Base-by-base conservation (phyloP, 2,329 filamentous ascomycete genomes). In the Teratosphaeria viscida region DNA sequence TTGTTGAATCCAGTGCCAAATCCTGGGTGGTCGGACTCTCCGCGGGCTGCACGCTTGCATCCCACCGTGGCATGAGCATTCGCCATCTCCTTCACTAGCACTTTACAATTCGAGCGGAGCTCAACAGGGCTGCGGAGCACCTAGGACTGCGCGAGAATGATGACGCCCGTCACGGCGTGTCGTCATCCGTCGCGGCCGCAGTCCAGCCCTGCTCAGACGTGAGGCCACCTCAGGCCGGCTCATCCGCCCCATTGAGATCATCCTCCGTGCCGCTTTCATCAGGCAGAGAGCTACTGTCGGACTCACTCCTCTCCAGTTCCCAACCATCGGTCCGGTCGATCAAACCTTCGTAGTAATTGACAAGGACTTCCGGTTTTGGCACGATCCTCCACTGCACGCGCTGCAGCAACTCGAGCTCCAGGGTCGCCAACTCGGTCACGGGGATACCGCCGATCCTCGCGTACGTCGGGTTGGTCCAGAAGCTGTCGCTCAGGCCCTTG, bases 381-480 rank as follows among this genome's bases (percentile, higher is more conserved):
- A 99, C 92, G 65, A 99, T 99, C 69, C 88, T 89, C 92, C 94
- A 99, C 70, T 96, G 90, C 32, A 99, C 88, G 57, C 90, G 82
- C 70, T 92, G 90, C 35, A 99, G 77, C 66, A 99, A 96, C 69
- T 99, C 94, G 34, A 99, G 81, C 73, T 99, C 94, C 10, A 99
- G 78, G 59, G 96, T 79, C 60, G 94, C 95, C 64, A 99, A 77
- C 74, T 99, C 94, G 55, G 88, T 85, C 43, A 96, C 81, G 65
- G 90, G 91, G 56, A 99, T 91, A 63, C 94, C 94, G 5, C 94
- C 94, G 0, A 99, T 92, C 59, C 90, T 83, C 43, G 94, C 92
- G 72, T 99, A 99, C 0, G 92, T 95, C 32, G 90, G 90, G 75
- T 99, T 99, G 63, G 95, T 97, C 91, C 94, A 96, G 73, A 99